Conservation (phyloP, 1,139 yeast genomes). For the Hansenula sp. region DNA sequence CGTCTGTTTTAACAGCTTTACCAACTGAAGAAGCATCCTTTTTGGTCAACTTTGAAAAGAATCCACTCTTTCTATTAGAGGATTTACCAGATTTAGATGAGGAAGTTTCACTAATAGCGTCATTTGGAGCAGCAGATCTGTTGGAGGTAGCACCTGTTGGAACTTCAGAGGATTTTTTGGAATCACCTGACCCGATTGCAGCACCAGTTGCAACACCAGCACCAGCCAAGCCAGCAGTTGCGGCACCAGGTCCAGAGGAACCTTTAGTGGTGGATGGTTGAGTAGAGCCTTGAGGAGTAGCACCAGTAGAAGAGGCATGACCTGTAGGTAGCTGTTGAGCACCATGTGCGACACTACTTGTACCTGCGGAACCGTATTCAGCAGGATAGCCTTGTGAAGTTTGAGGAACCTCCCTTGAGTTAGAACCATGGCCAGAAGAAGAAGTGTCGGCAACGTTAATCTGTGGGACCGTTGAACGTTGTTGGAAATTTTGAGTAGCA, state of each 20-base stretch:
- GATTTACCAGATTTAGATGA: not conserved
- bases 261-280: not conserved
- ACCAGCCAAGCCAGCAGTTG: not conserved
- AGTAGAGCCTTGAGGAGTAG: not conserved
- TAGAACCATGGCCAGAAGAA: not conserved
- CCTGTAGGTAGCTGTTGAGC: not conserved
- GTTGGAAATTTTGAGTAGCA: too few species aligned
- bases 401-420: not conserved
- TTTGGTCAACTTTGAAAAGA: constrained; percentile 7
- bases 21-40: constrained; percentile 8
- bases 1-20: constrained; percentile 14
- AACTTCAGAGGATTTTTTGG: too few species aligned
- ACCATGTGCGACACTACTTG: not conserved
- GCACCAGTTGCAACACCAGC: too few species aligned
- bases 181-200: too few species aligned
- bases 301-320: not conserved
- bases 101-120: not conserved
- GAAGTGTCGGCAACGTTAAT: not conserved
- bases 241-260: not conserved
- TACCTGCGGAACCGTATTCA: not conserved
- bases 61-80: not conserved
- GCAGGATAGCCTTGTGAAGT: constrained; percentile 1
- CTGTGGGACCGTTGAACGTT: not conserved
- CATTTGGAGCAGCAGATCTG: not conserved
- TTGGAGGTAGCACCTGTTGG: not conserved